Base-by-base conservation (phyloP, 1,284 basidiomycete genomes). In the Trametes hirsuta region DNA sequence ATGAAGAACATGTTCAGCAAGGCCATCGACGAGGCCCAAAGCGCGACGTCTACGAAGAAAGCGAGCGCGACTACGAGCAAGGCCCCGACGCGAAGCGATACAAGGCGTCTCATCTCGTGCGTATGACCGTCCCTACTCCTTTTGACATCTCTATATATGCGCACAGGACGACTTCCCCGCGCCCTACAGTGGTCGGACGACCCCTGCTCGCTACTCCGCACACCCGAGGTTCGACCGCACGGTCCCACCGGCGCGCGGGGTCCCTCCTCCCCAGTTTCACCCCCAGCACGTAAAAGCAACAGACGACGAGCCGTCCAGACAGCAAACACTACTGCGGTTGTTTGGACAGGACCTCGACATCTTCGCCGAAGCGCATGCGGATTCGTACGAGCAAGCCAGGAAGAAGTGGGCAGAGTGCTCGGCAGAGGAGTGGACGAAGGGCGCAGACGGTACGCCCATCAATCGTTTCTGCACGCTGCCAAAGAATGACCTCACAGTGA, bases 371-470 rank as follows among this genome's bases (percentile, higher is more conserved):
- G 65, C 60, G 5, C 68, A 72, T 54, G 55, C 64, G 15, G 64
- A 69, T 22, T 58, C 57, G 12, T 74, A 74, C 54, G 67, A 70
- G 37, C 64, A 69, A 36, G 65, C 71, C n/a, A 67, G 69, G 60
- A 72, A 70, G 61, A 71, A 66, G 41, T 74, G 72, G 72, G 50
- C 70, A 0, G 68, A 72, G 34, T 74, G 72, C 55, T 66, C 67
- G 39, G 53, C 66, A n/a, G 72, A 74, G n/a, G 71, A 74, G 41
- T 74, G 73, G 73, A 66, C 63, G 11, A 61, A 68, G 44, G 73
- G 72, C 6, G 73, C 68, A 8, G 67, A 74, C 41, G 71, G 73
- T 74, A 53, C 3, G 57, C 51, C 0, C 34, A 3, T 3, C 30
- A 30, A 8, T 51, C 22, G 30, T 34, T 4, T 39, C 39, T n/a